A percentile compares a stretch with the other conserved stretches of the same genome.
Evolutionary conservation across 169 alveolate species (phyloP).

Genomic region (Eimeria sp.): DNA sequence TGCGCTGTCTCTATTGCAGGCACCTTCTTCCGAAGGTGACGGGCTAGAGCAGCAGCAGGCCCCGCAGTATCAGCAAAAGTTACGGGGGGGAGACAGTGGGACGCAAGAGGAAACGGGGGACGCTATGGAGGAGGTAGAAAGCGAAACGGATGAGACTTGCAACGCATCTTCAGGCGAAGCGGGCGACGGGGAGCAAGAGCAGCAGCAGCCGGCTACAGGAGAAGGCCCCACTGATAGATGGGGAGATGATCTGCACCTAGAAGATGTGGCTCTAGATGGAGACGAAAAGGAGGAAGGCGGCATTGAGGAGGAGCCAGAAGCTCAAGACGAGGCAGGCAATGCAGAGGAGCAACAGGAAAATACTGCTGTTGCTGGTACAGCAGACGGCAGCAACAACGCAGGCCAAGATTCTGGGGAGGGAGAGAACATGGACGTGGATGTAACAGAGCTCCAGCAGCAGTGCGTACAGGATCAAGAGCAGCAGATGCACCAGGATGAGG

Average conservation of each 20-base stretch:
- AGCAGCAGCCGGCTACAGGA: constrained; percentile 16
- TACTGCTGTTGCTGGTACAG: constrained; percentile 5
- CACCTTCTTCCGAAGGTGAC: not conserved
- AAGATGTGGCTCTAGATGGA: constrained; percentile 34
- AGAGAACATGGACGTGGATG: constrained; percentile 67
- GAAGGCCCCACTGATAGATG: constrained; percentile 48
- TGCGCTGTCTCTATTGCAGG: constrained; percentile 25
- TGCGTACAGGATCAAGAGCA: not conserved
- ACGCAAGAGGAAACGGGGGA: constrained; percentile 32
- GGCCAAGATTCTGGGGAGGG: constrained; percentile 79
- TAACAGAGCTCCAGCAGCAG: not conserved
- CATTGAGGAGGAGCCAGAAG: not conserved
- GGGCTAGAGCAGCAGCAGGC: constrained; percentile 43
- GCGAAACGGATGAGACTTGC: constrained; percentile 47
- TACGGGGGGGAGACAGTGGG: constrained; percentile 8
- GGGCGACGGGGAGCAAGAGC: constrained; percentile 31
- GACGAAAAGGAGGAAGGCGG: constrained; percentile 50
- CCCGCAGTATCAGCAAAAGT: constrained; percentile 40
- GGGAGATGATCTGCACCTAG: constrained; percentile 56
- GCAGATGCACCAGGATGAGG: constrained; percentile 67
- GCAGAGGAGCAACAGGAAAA: constrained; percentile 46
- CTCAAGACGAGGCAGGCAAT: constrained; percentile 63
- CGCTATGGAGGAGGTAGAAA: not conserved
- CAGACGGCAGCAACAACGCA: constrained; percentile 3
- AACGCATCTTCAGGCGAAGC: constrained; percentile 22